Base-by-base conservation (phyloP, 1,139 yeast species). In the Saccharomyces hybrid region DNA sequence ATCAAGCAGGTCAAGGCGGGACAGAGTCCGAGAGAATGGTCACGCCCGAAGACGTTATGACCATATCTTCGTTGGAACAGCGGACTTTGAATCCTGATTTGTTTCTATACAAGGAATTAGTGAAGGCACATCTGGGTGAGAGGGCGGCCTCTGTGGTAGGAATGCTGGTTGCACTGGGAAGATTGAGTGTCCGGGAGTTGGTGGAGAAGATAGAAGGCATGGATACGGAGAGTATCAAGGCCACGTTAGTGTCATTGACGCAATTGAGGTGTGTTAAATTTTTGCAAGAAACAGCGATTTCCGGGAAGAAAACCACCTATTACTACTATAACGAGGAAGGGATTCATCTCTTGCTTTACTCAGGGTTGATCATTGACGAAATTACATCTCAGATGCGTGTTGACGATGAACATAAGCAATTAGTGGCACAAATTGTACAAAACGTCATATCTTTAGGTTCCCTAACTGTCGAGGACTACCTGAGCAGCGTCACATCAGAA, bases 301-400 rank as follows among this genome's bases (percentile, higher is more conserved):
- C 71, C 16, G 68, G 68, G 6, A 66, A 63, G 3, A 60, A 59
- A 16, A 63, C 67, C 0, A 76, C 79, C 0, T 80, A 74, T 61
- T 90, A 89, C 67, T 77, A 76, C 42, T 80, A 84, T 58, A 79
- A 85, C 63, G 84, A 83, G 59, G 77, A 75, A 28, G 96, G 96
- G 5, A 73, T 85, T 24, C 75, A 83, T 61, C 70, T 80, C 53
- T 74, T 88, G 53, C 68, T 90, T 32, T 88, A 89, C 70, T 78
- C 91, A 41, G 97, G 96, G 32, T 88, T 88, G 53, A 83, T 90
- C 57, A 76, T 88, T 42, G 72, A 79, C 48, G 76, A 77, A 54
- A 78, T 86, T 7, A 28, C 51, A 14, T 42, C 44, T 9, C 55
- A 32, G 52, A 16, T 38, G 44, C 44, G 54, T 19, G 55, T 32